Percentiles rank a stretch among this genome's conserved stretches.
Evolutionary conservation across 192 early-diverging fungal genomes (phyloP).

Genomic region (Linnemannia schmuckeri): DNA sequence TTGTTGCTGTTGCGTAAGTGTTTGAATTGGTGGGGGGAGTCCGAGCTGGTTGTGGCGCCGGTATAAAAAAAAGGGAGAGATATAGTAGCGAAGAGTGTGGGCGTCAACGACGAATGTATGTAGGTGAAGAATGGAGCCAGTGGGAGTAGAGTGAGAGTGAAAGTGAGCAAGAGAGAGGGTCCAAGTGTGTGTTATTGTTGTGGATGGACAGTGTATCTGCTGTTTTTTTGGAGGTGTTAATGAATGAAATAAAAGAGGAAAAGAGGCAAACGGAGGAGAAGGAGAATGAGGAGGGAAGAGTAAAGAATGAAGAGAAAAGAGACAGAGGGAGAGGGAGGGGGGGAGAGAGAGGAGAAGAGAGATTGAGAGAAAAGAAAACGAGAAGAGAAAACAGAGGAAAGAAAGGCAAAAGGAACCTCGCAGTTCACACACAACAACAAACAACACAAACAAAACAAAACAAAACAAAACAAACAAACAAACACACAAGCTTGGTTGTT

Average conservation of each 20-base stretch:
- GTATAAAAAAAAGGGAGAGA: neutral
- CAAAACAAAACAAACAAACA: neutral
- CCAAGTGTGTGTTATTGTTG: too few relatives aligned
- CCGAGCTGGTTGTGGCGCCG: neutral
- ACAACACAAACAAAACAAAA: neutral
- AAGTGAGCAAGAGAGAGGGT: neutral
- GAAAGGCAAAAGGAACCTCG: too few relatives aligned
- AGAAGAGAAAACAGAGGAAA: neutral
- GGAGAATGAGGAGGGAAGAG: neutral
- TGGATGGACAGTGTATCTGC: neutral
- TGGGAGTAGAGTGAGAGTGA: too few relatives aligned
- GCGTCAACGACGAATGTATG: neutral
- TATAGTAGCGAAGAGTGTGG: neutral
- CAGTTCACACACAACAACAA: neutral
- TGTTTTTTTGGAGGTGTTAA: too few relatives aligned
- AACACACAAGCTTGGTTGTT: too few relatives aligned
- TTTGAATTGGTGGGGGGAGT: neutral
- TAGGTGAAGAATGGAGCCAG: neutral
- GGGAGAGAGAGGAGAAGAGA: neutral
- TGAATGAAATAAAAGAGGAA: neutral
- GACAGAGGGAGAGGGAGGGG: neutral
- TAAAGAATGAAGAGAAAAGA: neutral
- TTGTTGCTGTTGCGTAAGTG: neutral
- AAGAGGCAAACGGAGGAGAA: neutral
- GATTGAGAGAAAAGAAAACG: neutral